Conservation (phyloP, 495 filamentous ascomycete genomes). For the Parathielavia appendiculata region DNA sequence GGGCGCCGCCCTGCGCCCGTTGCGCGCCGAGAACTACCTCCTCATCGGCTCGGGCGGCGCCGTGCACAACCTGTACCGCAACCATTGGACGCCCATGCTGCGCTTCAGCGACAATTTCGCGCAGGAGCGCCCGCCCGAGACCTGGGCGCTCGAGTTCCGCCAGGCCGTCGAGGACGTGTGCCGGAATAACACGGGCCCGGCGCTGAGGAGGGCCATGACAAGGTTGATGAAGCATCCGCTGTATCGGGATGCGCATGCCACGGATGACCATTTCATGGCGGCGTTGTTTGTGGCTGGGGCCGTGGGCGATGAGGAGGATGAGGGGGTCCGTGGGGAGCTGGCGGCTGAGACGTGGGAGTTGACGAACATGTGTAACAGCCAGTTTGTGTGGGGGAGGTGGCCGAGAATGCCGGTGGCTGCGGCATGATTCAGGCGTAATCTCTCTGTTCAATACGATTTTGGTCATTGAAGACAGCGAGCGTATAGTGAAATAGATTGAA, state of each 20-base stretch:
- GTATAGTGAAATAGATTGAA: too few species aligned
- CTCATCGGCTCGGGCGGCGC: constrained; percentile 58
- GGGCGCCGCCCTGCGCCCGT: constrained; percentile 46
- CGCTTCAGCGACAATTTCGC: constrained; percentile 57
- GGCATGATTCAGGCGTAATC: not conserved
- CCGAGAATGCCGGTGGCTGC: not conserved
- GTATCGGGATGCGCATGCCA: constrained; percentile 57
- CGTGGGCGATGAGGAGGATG: constrained; percentile 40
- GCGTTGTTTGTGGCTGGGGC: constrained; percentile 50
- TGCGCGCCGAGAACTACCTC: constrained; percentile 45
- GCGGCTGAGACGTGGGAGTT: constrained; percentile 60
- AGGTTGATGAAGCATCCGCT: constrained; percentile 57
- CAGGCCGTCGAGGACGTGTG: constrained; percentile 45
- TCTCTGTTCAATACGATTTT: too few species aligned
- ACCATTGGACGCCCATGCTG: constrained; percentile 57
- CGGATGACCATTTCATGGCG: constrained; percentile 61
- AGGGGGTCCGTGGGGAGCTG: constrained; percentile 36
- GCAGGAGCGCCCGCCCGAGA: constrained; percentile 49
- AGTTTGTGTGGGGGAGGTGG: constrained; percentile 47
- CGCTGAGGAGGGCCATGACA: constrained; percentile 45
- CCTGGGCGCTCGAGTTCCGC: constrained; percentile 54
- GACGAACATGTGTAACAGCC: constrained; percentile 60
- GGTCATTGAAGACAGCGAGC: too few species aligned
- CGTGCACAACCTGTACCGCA: constrained; percentile 60
- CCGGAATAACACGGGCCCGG: constrained; percentile 35